Base-by-base conservation (phyloP, 306 rosid species). In the Begonia loranthoides region DNA sequence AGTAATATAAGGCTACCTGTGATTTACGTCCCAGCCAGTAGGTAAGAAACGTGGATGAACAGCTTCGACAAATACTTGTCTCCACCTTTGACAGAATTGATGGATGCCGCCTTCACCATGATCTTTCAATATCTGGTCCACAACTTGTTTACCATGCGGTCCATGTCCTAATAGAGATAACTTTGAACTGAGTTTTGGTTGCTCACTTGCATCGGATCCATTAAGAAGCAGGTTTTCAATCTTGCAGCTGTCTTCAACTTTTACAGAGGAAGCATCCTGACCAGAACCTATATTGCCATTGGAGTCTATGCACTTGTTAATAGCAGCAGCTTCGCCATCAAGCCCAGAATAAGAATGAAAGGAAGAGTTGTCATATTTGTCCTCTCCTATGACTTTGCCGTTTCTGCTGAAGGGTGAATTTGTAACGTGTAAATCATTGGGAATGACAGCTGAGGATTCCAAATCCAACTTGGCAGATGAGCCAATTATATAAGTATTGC, bases 101-200 rank as follows among this genome's bases (percentile, higher is more conserved):
- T 69, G 58, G 60, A 90, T 56, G 33, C 99, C 96, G 22, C 74
- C 88, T 16, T 90, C 87, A 10, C 96, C 84, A 41, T 73, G 63
- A 62, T 82, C 92, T 66, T 59, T 67, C 59, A 86, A 45, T 65
- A 90, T 66, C 74, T 71, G 69, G 50, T 90, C 95, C 66, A 90
- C 96, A 69, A 86, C 93, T 69, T 70, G 79, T 62, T 82, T 87
- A 16, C 99, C 99, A 62, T 86, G 99, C 13, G 95, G 95, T 41
- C 99, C 99, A 62, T 90, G 99, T 50, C 95, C 99, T 65, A 86
- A 69, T 21, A 90, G 73, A 36, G 95, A 90, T 44, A 78, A 63
- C 62, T 90, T 80, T 12, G 94, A 50, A 67, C 70, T 75, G 34
- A 74, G 80, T 50, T 65, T 76, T 49, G 65, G 54, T 52, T 56